Conservation (phyloP, 129 eudicot species). For the Glebionis coronaria region DNA sequence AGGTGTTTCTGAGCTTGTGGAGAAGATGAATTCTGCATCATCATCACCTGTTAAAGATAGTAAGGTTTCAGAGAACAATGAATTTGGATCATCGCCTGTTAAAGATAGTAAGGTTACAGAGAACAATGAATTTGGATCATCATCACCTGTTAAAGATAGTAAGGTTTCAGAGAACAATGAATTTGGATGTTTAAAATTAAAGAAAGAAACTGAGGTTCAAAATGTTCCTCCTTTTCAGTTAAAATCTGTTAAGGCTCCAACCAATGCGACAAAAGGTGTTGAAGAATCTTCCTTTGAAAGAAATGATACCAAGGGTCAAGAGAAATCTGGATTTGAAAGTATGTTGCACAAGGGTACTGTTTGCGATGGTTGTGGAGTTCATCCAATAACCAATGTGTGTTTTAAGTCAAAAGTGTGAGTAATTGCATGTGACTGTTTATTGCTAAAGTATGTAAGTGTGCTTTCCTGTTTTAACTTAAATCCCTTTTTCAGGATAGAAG, state of each 20-base stretch:
- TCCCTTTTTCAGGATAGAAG: constrained; percentile 50
- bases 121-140: neutral
- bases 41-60: neutral
- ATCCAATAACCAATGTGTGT: no score
- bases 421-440: neutral
- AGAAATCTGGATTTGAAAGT: no score
- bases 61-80: neutral
- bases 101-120: neutral
- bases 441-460: neutral
- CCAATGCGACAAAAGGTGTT: no score
- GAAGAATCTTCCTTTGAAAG: no score
- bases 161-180: neutral
- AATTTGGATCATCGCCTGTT: neutral
- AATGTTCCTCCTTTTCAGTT: no score
- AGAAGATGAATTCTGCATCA: neutral
- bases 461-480: neutral
- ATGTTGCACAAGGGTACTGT: no score
- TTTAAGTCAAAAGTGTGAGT: constrained; percentile 53
- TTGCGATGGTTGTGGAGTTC: no score
- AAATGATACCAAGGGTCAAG: no score
- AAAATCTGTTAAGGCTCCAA: no score
- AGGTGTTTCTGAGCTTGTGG: neutral
- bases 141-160: neutral
- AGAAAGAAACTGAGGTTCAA: no score
- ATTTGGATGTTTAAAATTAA: neutral